Evolutionary conservation across 208 protist genomes (phyloP), one percentile per base, ranked within the genome.

Genomic region (Angomonas deanei): DNA sequence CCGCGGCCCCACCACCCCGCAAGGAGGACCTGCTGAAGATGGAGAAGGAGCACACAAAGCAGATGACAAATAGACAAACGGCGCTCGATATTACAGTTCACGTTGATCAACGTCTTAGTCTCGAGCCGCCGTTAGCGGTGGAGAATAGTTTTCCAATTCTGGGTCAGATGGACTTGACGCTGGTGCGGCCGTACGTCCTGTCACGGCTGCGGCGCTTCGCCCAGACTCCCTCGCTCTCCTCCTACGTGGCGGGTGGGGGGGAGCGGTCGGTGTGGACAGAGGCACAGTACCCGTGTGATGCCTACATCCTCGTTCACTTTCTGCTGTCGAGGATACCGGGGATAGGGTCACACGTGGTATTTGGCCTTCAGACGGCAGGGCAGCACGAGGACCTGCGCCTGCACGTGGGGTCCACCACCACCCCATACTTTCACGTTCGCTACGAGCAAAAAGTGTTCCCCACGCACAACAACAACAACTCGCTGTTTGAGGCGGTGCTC

Each of bases 391-490:
- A 88, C 42, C 59, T 94, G 5, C 65, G 76, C 1, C 61, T 94
- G 13, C 80, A 71, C 50, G 72, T 90, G n/a, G 88, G 88, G 15
- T 80, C 86, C 64, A 88, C 75, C 13, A 84, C 84, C 3, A 82
- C 80, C 56, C 88, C 88, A 21, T 94, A 94, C 70, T 94, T 89
- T 54, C 91, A 91, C 65, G 80, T 94, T 21, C 74, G 80, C 23
- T 70, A 77, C 30, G 21, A 38, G 46, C 6, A 32, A 4, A 28
- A 13, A 11, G 50, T 24, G 6, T n/a, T 11, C 50, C 23, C 5
- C 6, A 57, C 21, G 13, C 76, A 76, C 48, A 32, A 72, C 27
- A 81, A 82, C n/a, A 26, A 57, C 27, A 62, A 79, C 26, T 90
- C 88, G 30, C 67, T 94, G 17, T 86, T 91, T 53, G 84, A 94